A percentile compares a stretch with the other conserved stretches of the same genome.
Conservation (phyloP, 768 basidiomycete species). For the Termitomyces heimii region DNA sequence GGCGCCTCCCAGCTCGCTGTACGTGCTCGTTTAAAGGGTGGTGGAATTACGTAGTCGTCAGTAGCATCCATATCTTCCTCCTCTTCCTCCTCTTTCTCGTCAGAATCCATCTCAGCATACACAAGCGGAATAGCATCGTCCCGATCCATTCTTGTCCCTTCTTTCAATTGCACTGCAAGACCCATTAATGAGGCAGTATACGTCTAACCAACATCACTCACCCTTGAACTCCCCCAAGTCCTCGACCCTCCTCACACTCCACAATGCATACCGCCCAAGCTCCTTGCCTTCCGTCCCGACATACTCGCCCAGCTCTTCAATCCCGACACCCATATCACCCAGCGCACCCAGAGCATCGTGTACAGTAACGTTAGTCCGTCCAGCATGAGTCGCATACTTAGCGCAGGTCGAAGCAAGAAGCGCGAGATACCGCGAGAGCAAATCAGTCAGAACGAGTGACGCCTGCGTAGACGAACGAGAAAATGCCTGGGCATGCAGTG, state of each 20-base stretch:
- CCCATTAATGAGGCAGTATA: constrained; percentile 17
- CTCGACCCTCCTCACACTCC: constrained; percentile 59
- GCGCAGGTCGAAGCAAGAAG: constrained; percentile 63
- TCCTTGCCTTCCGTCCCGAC: constrained; percentile 62
- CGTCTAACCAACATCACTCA: constrained; percentile 29
- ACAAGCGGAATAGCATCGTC: constrained; percentile 52
- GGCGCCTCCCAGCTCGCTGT: constrained; percentile 55
- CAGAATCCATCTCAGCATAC: constrained; percentile 31
- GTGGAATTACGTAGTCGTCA: constrained; percentile 21
- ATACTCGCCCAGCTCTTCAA: constrained; percentile 69
- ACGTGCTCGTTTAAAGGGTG: constrained; percentile 52
- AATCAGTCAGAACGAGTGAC: constrained; percentile 61
- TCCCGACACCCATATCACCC: constrained; percentile 66
- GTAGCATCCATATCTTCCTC: constrained; percentile 3
- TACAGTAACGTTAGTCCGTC: constrained; percentile 50
- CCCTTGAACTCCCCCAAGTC: constrained; percentile 71
- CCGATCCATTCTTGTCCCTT: constrained; percentile 49
- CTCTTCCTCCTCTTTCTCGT: constrained; percentile 24
- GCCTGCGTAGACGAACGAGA: constrained; percentile 73
- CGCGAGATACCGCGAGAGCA: constrained; percentile 68
- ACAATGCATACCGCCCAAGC: constrained; percentile 58
- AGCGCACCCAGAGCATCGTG: constrained; percentile 62
- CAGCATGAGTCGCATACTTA: constrained; percentile 70
- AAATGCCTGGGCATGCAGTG: constrained; percentile 75
- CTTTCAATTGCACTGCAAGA: constrained; percentile 49